Conservation (phyloP, 1,284 basidiomycete species). For the Tilletiopsis washingtonensis region DNA sequence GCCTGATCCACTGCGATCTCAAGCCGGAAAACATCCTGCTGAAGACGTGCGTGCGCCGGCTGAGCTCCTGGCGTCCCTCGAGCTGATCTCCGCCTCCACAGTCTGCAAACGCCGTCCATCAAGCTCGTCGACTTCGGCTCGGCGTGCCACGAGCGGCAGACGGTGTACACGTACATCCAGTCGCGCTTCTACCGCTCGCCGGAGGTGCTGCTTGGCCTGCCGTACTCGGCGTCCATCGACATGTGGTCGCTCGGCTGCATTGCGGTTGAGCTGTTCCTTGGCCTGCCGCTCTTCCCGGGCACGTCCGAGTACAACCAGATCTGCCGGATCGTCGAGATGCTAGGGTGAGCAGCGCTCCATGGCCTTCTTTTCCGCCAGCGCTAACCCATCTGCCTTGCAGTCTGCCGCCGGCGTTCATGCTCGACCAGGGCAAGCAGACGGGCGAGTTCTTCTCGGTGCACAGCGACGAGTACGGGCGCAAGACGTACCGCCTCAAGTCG, state of each 20-base stretch:
- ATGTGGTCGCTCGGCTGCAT: conserved; percentile 96
- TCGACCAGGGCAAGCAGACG: conserved; percentile 93
- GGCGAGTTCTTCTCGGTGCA: conserved; percentile 81
- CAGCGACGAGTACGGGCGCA: conserved; percentile 73
- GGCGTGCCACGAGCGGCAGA: conserved; percentile 95
- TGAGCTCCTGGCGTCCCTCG: not conserved
- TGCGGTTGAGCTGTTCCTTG: conserved; percentile 93
- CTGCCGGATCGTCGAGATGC: conserved; percentile 93
- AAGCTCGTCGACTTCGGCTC: conserved; percentile 99
- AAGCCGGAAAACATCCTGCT: conserved; percentile 57
- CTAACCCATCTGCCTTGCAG: conserved; percentile 49
- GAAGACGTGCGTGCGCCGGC: conserved; percentile 17
- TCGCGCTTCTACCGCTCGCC: conserved; percentile 97
- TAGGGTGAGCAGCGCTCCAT: conserved; percentile 77
- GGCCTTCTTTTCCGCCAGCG: conserved; percentile 1
- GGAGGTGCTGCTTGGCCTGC: conserved; percentile 88
- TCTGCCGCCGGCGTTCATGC: conserved; percentile 80
- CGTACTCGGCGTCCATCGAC: conserved; percentile 87
- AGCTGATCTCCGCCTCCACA: conserved; percentile 44
- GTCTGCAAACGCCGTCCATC: conserved; percentile 92
- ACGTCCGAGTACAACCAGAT: conserved; percentile 99
- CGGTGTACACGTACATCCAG: conserved; percentile 98
- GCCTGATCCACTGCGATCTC: conserved; percentile 93
- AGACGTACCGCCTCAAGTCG: conserved; percentile 79
- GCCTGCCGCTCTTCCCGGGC: conserved; percentile 90